A percentile compares a stretch with the other conserved stretches of the same genome.
Conservation (phyloP, 805 yeast genomes). For the Kuraishia molischiana region DNA sequence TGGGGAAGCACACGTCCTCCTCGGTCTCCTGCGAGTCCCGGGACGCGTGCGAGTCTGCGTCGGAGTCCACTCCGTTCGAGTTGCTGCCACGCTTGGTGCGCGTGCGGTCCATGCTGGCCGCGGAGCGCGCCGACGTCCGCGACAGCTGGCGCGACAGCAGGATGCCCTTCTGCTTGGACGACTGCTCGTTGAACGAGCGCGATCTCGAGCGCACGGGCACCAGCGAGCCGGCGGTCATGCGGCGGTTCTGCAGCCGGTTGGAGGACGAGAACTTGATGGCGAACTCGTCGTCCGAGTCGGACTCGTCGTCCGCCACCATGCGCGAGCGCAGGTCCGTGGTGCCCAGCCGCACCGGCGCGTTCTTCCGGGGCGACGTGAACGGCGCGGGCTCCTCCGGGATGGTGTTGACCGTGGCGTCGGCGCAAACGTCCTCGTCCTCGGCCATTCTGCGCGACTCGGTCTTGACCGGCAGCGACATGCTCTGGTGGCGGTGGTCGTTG, state of each 20-base stretch:
- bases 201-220: constrained; percentile 15
- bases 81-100: constrained; percentile 13
- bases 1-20: constrained; percentile 96
- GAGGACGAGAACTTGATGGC: background rate
- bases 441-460: constrained; percentile 2
- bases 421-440: constrained; percentile 1
- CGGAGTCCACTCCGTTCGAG: constrained; percentile 38
- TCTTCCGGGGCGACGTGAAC: background rate
- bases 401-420: background rate
- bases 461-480: constrained; percentile 3
- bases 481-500: constrained; percentile 13
- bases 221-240: background rate
- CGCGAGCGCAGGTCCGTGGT: constrained; percentile 6
- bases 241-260: background rate
- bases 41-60: constrained; percentile 63
- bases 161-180: constrained; percentile 24
- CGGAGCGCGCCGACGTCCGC: constrained; percentile 20
- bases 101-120: constrained; percentile 8
- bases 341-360: background rate
- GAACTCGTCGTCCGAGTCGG: constrained; percentile 3
- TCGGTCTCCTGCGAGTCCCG: constrained; percentile 85
- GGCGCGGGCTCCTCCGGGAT: background rate
- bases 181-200: constrained; percentile 23
- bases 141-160: constrained; percentile 18
- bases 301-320: constrained; percentile 7